Conservation (phyloP, 2,329 filamentous ascomycete genomes). For the Trichoderma guizhouense region DNA sequence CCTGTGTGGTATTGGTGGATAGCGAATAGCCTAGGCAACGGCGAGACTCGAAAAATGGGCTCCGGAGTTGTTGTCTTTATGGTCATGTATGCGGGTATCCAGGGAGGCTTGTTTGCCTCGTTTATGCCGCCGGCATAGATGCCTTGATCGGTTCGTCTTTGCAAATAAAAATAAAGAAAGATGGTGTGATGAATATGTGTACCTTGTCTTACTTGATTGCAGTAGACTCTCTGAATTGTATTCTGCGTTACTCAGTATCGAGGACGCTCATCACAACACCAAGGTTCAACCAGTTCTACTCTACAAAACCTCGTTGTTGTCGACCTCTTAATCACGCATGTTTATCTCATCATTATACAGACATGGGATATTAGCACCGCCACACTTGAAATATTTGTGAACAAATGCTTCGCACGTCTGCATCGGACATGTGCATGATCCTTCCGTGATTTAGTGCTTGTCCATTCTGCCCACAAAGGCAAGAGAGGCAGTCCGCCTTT, state of each 20-base stretch:
- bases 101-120: conserved; percentile 79
- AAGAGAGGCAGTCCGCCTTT: background rate
- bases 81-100: conserved; percentile 77
- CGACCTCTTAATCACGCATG: background rate
- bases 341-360: background rate
- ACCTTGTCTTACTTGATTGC: too few relatives aligned
- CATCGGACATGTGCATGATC: background rate
- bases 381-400: background rate
- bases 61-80: conserved; percentile 59
- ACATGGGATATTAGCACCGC: background rate
- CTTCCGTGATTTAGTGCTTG: background rate
- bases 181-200: background rate
- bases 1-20: conserved; percentile 87
- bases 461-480: background rate
- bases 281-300: background rate
- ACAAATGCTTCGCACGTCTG: background rate
- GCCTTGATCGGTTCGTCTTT: background rate
- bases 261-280: background rate
- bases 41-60: conserved; percentile 32
- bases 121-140: conserved; percentile 83
- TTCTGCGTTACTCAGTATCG: background rate
- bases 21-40: conserved; percentile 46
- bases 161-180: background rate
- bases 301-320: background rate
- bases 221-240: background rate